phyloP scores from a whole-genome alignment of 331 rosid species.

The Prunus yedoensis region DNA sequence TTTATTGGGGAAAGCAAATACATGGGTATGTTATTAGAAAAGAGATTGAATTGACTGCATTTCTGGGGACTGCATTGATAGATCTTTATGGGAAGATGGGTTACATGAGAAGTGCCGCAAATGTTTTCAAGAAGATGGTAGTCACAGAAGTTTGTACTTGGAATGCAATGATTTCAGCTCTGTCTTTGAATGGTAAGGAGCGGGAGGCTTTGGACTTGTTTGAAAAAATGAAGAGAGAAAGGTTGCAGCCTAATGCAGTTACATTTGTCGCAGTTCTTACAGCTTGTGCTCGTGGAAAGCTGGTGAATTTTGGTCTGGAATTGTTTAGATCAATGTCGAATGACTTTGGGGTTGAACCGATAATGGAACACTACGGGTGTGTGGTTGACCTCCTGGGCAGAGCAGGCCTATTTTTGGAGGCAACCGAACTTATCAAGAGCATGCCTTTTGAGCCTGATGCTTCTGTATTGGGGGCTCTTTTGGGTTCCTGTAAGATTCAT shows the following conservation, averaged over 20 bases:
- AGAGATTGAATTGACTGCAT: constrained; percentile 40
- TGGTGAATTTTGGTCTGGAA: constrained; percentile 50
- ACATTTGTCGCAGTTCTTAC: constrained; percentile 69
- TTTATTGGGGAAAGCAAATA: constrained; percentile 57
- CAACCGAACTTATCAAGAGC: constrained; percentile 41
- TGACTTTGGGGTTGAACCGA: constrained; percentile 41
- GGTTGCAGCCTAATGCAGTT: constrained; percentile 48
- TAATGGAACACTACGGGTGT: constrained; percentile 66
- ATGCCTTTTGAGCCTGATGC: constrained; percentile 71
- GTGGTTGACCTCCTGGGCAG: constrained; percentile 69
- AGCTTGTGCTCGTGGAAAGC: constrained; percentile 67
- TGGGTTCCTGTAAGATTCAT: constrained; percentile 74
- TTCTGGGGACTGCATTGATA: constrained; percentile 54
- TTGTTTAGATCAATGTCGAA: constrained; percentile 48
- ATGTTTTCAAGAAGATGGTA: constrained; percentile 41
- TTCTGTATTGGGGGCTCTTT: constrained; percentile 61
- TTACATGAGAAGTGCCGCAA: constrained; percentile 35
- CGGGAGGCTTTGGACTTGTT: constrained; percentile 58
- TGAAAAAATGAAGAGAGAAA: constrained; percentile 48
- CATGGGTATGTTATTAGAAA: constrained; percentile 48
- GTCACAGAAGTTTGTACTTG: constrained; percentile 60
- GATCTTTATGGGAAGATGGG: constrained; percentile 80
- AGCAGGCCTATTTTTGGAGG: constrained; percentile 68
- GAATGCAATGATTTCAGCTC: constrained; percentile 77
- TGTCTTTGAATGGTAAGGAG: constrained; percentile 69